A percentile compares a stretch with the other conserved stretches of the same genome.
Conservation (phyloP, 2,329 filamentous ascomycete species). For the Aspergillus pseudonomiae region DNA sequence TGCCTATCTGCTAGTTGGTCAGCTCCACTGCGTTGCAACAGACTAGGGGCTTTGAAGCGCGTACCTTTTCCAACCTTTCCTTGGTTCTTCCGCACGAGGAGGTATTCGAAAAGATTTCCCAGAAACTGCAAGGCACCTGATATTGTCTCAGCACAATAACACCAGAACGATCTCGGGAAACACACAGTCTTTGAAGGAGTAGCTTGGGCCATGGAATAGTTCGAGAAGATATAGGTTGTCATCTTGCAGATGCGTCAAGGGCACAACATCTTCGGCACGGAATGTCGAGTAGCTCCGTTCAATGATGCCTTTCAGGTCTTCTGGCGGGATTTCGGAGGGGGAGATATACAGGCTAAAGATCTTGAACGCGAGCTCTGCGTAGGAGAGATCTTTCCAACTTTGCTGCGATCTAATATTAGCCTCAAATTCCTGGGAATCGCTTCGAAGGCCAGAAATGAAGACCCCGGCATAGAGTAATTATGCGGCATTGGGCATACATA, state of each 20-base stretch:
- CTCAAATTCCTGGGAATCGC: neutral
- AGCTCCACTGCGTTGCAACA: neutral
- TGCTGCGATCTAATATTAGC: slow-evolving; percentile 4
- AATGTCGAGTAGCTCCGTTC: slow-evolving; percentile 87
- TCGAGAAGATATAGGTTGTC: slow-evolving; percentile 83
- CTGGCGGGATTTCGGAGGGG: slow-evolving; percentile 73
- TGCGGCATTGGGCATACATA: neutral
- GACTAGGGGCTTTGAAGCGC: neutral
- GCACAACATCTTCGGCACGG: slow-evolving; percentile 75
- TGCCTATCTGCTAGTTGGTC: slow-evolving; percentile 57
- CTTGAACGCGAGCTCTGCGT: slow-evolving; percentile 55
- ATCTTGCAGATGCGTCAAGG: slow-evolving; percentile 72
- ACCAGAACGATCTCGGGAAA: neutral
- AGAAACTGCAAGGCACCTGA: slow-evolving; percentile 83
- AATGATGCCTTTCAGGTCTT: slow-evolving; percentile 82
- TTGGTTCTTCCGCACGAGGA: slow-evolving; percentile 49
- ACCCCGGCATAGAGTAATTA: neutral
- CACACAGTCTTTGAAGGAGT: slow-evolving; percentile 80
- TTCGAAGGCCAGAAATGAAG: neutral
- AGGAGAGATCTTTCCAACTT: slow-evolving; percentile 13
- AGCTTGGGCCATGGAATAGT: slow-evolving; percentile 94
- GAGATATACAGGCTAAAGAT: slow-evolving; percentile 90
- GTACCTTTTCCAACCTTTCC: slow-evolving; percentile 42
- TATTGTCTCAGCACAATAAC: neutral
- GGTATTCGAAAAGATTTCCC: slow-evolving; percentile 76